These are phyloP conservation scores for Crucibulum laeve DNA, from an alignment of 768 basidiomycete genomes.

Conservation along the genomic window DNA sequence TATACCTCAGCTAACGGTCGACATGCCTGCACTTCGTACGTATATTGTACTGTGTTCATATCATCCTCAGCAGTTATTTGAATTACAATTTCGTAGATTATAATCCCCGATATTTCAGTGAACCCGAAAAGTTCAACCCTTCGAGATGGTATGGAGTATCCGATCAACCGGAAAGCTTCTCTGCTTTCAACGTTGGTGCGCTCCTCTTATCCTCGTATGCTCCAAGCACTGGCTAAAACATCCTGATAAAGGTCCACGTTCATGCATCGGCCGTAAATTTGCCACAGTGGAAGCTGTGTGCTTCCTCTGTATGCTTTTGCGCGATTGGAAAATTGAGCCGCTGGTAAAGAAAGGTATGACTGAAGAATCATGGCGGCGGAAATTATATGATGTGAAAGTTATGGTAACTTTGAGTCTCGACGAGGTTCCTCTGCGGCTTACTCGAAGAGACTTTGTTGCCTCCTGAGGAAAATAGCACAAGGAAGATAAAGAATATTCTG, in stretches of 20 bases:
- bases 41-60: neutral
- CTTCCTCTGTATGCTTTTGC: slow-evolving; percentile 1
- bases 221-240: neutral
- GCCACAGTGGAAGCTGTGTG: slow-evolving; percentile 6
- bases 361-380: neutral
- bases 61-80: neutral
- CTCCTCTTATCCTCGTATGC: neutral
- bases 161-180: slow-evolving; percentile 7
- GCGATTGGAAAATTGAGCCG: slow-evolving; percentile 2
- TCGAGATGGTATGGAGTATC: slow-evolving; percentile 29
- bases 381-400: no score
- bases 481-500: no score
- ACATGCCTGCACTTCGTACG: slow-evolving; percentile 2
- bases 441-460: no score
- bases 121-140: slow-evolving; percentile 30
- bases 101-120: slow-evolving; percentile 27
- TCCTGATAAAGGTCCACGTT: neutral
- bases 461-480: no score
- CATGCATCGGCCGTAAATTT: slow-evolving; percentile 6
- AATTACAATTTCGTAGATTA: slow-evolving; percentile 19
- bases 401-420: no score
- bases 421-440: no score
- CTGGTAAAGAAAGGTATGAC: neutral
- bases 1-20: neutral
- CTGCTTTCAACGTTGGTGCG: slow-evolving; percentile 8